Evolutionary conservation across 1,139 yeast species (phyloP), one percentile per base, ranked within the genome.

Genomic region (Candida tetrigidarum): DNA sequence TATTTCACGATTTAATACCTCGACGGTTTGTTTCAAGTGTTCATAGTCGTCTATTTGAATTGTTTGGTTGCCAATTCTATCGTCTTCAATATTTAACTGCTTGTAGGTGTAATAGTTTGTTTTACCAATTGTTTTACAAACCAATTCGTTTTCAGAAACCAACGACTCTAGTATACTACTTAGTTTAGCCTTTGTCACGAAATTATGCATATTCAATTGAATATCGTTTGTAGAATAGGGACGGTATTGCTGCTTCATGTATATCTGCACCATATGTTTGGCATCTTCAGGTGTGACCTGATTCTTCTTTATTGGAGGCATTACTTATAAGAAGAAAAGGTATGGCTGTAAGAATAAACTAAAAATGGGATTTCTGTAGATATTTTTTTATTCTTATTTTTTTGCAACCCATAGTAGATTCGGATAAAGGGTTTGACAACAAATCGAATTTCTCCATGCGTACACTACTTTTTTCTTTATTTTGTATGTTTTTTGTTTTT

Each of bases 191-290:
- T 66, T 70, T 18, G 59, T 54, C 2, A 69, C 49, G 42, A 55
- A 55, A 44, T 62, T 66, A 42, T 69, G 74, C 41, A 71, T 46
- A 43, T 71, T 71, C 32, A 64, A 58, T 9, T 67, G 56, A n/a
- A 71, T 58, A 53, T 71, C 77, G 34, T 62, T 60, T 3, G 66
- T 54, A 0, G 70, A 70, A 48, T 66, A 68, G 8, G 76, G 78
- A 43, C 69, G 60, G 55, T 69, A 73, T 52, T 66, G 74, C 3
- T 60, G 55, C 32, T 53, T 58, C 54, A 74, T 53, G 49, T 71
- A 71, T 4, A 54, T 46, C 20, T 38, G 35, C 2, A 57, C 50
- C 27, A 52, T 18, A 3, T 9, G 2, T 19, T 43, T 43, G 7
- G 46, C 50, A 7, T 47, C 42, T 1, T 43, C 46, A 9, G 28